Evolutionary conservation across 2,329 filamentous ascomycete species (phyloP).

Genomic region (Blumeria graminis): DNA sequence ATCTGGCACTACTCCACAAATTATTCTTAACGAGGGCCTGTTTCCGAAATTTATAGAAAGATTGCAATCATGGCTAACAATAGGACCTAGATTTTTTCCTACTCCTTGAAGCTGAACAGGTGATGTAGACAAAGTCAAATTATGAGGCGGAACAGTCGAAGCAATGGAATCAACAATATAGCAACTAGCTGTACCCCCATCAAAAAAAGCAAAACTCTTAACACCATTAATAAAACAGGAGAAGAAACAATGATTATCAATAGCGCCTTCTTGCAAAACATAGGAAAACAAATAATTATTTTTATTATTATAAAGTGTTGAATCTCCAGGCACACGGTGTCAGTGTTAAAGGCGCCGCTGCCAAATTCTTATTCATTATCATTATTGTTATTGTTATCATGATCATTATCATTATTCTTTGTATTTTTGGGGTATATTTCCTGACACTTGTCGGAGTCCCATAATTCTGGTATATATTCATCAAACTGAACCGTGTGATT

Average conservation of each 20-base stretch:
- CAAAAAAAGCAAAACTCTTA: background rate
- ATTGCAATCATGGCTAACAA: background rate
- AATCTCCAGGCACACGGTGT: background rate
- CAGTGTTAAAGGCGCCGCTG: background rate
- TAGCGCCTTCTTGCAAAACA: background rate
- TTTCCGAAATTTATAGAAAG: background rate
- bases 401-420: background rate
- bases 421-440: background rate
- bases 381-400: no score
- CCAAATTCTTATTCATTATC: background rate
- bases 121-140: background rate
- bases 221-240: background rate
- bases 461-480: background rate
- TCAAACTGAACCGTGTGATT: background rate
- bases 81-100: background rate
- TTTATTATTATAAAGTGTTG: background rate
- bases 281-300: background rate
- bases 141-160: background rate
- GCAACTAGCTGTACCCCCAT: background rate
- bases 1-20: constrained; percentile 1
- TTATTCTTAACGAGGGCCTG: background rate
- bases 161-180: background rate
- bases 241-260: background rate
- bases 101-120: background rate
- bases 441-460: background rate